Conservation (phyloP, 352 stramenopile species). For the Phytopythium vexans region DNA sequence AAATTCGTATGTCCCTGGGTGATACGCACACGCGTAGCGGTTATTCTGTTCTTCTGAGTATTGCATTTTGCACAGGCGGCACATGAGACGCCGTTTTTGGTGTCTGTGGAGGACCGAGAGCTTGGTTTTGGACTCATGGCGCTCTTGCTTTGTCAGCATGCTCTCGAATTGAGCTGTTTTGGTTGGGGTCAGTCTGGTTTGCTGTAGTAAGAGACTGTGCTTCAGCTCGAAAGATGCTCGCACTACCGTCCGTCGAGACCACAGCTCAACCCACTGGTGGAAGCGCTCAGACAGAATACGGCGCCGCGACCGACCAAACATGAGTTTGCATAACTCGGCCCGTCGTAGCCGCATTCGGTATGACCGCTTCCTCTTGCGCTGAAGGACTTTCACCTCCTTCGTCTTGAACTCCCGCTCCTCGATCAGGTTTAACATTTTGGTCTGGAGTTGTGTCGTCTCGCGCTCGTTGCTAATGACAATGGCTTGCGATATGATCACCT, state of each 20-base stretch:
- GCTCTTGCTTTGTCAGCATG: too few species aligned
- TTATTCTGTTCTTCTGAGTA: slow-evolving; percentile 80
- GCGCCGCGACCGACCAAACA: slow-evolving; percentile 42
- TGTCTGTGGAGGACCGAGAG: slow-evolving; percentile 58
- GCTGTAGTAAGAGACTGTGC: slow-evolving; percentile 53
- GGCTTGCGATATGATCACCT: slow-evolving; percentile 46
- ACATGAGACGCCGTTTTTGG: slow-evolving; percentile 49
- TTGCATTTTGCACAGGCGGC: slow-evolving; percentile 52
- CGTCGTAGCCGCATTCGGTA: slow-evolving; percentile 42
- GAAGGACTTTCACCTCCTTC: slow-evolving; percentile 42
- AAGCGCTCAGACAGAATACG: slow-evolving; percentile 45
- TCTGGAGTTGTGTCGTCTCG: slow-evolving; percentile 34
- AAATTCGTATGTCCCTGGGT: slow-evolving; percentile 59
- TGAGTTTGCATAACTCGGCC: slow-evolving; percentile 42
- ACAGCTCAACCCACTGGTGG: slow-evolving; percentile 57
- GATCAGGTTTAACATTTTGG: slow-evolving; percentile 26
- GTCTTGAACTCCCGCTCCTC: slow-evolving; percentile 45
- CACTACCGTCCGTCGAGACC: slow-evolving; percentile 50
- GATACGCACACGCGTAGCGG: slow-evolving; percentile 57
- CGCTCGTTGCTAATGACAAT: slow-evolving; percentile 44
- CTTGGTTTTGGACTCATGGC: slow-evolving; percentile 15
- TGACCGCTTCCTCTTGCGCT: slow-evolving; percentile 42
- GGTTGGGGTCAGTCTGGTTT: slow-evolving; percentile 35
- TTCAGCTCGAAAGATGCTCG: slow-evolving; percentile 68
- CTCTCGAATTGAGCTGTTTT: slow-evolving; percentile 8